Base-by-base conservation (phyloP, 768 basidiomycete genomes). In the Naganishia onofrii region DNA sequence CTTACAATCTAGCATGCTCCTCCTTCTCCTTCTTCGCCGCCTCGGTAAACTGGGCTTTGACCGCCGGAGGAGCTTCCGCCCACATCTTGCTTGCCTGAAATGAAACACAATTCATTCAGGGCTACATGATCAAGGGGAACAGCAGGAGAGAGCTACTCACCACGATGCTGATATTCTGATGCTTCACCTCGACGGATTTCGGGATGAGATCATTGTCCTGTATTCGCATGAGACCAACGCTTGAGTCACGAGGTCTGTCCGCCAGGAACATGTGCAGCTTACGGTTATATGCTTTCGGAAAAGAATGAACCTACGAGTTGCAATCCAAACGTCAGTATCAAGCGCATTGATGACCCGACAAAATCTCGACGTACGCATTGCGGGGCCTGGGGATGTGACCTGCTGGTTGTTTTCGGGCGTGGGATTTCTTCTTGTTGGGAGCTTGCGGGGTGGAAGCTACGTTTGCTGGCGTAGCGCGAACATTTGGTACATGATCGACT, bases 81-180 rank as follows among this genome's bases (percentile, higher is more conserved):
- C 80, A 81, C 80, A 81, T 81, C 71, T 81, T 81, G 31, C 77
- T 77, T 17, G 76, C 79, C 77, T 75, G 66, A 23, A n/a, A 51
- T 17, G 15, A 12, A 67, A 8, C 38, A 44, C 21, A 1, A 5
- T 8, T 29, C 26, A 42, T 7, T n/a, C n/a, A n/a, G n/a, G n/a
- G n/a, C n/a, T n/a, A n/a, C n/a, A n/a, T n/a, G n/a, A n/a, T n/a
- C n/a, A n/a, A n/a, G n/a, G n/a, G n/a, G n/a, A n/a, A n/a, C n/a
- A 32, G 9, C n/a, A 0, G n/a, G n/a, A 36, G 9, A 44, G n/a
- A 13, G 17, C 36, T 58, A 72, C 77, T 70, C 26, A 79, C 79
- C 42, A 82, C 76, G 13, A 81, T 77, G 23, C 78, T 79, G 65
- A 82, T 80, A 58, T 81, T 81, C 72, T 81, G 80, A 72, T 82